Base-by-base conservation (phyloP, 495 filamentous ascomycete species). In the Penicillium bovifimosum region DNA sequence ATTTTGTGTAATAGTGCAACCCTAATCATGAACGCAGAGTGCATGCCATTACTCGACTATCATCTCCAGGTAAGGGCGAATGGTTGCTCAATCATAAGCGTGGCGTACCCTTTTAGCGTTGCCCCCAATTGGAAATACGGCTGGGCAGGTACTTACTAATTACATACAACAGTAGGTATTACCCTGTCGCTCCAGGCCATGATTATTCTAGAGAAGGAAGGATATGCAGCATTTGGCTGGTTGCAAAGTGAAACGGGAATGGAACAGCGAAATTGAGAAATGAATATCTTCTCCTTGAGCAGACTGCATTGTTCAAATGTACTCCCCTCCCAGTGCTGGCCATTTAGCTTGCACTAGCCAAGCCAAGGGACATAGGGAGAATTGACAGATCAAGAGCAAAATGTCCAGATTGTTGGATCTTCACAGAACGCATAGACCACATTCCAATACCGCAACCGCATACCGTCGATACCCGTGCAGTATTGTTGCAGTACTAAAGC, bases 1-100 rank as follows among this genome's bases (percentile, higher is more conserved):
- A 33, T 11, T 31, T 20, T 55, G 53, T 52, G 47, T 46, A 51
- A 56, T 56, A 36, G 41, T 17, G 20, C 24, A 38, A 43, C 42
- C 40, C 38, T 40, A 42, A 42, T 50, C 11, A 26, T 6, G 26
- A 6, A 36, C 11, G 7, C 9, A 41, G 35, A 27, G 28, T 14
- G 39, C 17, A 14, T 10, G 36, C 8, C 11, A 35, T 24, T 28
- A 35, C n/a, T 17, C 18, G 16, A 47, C 13, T 31, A 43, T 43
- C 48, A 29, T 39, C 50, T 32, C 50, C 39, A 63, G 57, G 60
- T 31, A 63, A 63, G 60, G 60, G 57, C 47, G 41, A 39, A 41
- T 13, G 36, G 47, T 57, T 57, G 60, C 60, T 62, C 59, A 59
- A 53, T 56, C 56, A 51, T 53, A 34, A 62, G 56, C 47, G 47